phyloP scores from a whole-genome alignment of 257 asterid species.

The Cinchona pubescens region DNA sequence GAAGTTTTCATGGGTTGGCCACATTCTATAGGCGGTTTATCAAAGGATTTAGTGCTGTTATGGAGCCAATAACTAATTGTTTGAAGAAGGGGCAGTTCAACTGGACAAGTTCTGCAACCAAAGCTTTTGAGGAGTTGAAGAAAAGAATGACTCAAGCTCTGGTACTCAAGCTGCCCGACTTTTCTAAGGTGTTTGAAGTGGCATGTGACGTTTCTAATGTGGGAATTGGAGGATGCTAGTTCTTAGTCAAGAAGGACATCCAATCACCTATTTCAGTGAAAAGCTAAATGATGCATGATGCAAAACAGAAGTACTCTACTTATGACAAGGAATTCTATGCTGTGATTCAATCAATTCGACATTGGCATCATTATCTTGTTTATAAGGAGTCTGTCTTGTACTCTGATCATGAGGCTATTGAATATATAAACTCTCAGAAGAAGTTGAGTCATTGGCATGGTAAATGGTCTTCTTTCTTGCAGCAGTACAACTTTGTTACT shows the following conservation, averaged over 20 bases:
- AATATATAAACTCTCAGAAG: neutral
- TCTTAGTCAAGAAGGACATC: too few relatives aligned
- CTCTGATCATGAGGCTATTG: too few relatives aligned
- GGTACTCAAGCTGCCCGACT: neutral
- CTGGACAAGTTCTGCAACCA: neutral
- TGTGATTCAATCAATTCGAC: constrained; percentile 1
- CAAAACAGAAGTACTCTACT: too few relatives aligned
- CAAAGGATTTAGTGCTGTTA: neutral
- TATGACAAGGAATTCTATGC: too few relatives aligned
- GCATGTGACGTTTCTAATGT: too few relatives aligned
- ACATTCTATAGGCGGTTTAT: neutral
- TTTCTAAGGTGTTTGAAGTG: constrained; percentile 7
- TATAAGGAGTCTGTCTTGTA: too few relatives aligned
- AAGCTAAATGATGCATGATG: too few relatives aligned
- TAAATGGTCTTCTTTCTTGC: neutral
- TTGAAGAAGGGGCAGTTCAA: neutral
- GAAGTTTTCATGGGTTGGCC: too few relatives aligned
- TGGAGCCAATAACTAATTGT: neutral
- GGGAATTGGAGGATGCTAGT: too few relatives aligned
- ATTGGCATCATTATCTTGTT: constrained; percentile 1
- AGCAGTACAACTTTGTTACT: too few relatives aligned
- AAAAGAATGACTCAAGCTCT: neutral
- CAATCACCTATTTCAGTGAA: too few relatives aligned
- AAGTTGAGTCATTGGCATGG: neutral
- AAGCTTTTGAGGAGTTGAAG: neutral